Evolutionary conservation across 2,329 filamentous ascomycete species (phyloP), one percentile per base, ranked within the genome.

Genomic region (Epichloe festucae): DNA sequence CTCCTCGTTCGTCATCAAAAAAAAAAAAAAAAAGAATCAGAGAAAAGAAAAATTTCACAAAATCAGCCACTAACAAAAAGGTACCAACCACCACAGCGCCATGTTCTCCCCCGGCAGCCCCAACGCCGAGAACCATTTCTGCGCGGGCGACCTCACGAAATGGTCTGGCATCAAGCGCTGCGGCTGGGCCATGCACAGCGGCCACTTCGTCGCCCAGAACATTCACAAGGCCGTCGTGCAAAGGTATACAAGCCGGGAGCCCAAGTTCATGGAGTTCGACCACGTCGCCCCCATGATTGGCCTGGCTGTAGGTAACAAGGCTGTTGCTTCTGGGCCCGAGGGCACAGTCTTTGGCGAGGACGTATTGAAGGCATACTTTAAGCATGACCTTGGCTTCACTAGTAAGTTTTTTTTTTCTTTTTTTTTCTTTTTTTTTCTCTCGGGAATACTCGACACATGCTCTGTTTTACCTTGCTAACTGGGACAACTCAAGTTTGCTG

Each of bases 161-260:
- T 90, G 87, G 86, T 77, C 82, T 0, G 86, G 85, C 43, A 89
- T 91, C 69, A 90, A 89, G 71, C 82, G 87, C 44, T 87, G 83
- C 59, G 86, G 87, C 23, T 78, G 74, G 15, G 87, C 87, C 36
- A 87, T 90, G 76, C 78, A 85, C 61, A 81, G 83, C 72, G 87
- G 85, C 39, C 78, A 82, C 60, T 73, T 76, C 54, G 77, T 78
- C 3, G 85, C 80, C 6, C 67, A 75, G 50, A 90, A 90, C 62
- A 76, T 85, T 50, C 77, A 86, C 67, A 77, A 84, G 66, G 68
- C 73, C 23, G 79, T 86, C 62, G 63, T 79, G 44, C 63, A 65
- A 38, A 59, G 71, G 49, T 57, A 68, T 23, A 63, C 67, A 0
- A 66, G 61, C 23, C 62, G 65, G 39, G 63, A 64, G 47, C 73